A percentile compares a stretch with the other conserved stretches of the same genome.
phyloP scores from a whole-genome alignment of 78 protist genomes.

The Dictyostelium firmibasis region DNA sequence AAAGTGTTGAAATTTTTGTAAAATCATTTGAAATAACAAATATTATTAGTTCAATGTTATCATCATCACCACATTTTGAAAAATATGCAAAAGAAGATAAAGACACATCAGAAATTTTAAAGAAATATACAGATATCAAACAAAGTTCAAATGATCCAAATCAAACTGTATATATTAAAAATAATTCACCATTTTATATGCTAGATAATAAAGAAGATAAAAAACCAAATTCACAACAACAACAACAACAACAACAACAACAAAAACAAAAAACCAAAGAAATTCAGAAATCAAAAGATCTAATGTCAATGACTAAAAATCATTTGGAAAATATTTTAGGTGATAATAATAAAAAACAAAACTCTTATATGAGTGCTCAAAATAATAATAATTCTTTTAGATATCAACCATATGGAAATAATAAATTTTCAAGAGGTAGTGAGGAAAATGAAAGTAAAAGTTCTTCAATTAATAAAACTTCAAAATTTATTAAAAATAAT shows the following conservation, averaged over 20 bases:
- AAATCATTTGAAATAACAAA: background rate
- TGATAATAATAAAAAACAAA: background rate
- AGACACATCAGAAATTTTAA: background rate
- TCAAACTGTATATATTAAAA: background rate
- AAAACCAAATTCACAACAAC: background rate
- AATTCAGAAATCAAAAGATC: background rate
- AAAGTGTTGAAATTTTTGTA: background rate
- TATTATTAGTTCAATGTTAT: conserved; percentile 21
- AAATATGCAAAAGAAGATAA: background rate
- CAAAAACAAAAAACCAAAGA: background rate
- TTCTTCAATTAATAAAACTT: background rate
- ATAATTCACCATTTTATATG: conserved; percentile 21
- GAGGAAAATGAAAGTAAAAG: conserved; percentile 5
- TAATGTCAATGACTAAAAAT: background rate
- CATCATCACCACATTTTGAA: background rate
- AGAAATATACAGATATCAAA: conserved; percentile 13
- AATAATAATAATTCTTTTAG: background rate
- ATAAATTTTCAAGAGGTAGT: background rate
- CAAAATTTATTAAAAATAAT: background rate
- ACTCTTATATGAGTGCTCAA: background rate
- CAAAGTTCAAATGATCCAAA: background rate
- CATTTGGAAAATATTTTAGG: conserved; percentile 5
- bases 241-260: background rate
- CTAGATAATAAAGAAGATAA: background rate
- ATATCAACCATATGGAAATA: conserved; percentile 12